These are phyloP conservation scores for Henckelia pumila DNA, from an alignment of 257 asterid genomes.

Conservation along the genomic window DNA sequence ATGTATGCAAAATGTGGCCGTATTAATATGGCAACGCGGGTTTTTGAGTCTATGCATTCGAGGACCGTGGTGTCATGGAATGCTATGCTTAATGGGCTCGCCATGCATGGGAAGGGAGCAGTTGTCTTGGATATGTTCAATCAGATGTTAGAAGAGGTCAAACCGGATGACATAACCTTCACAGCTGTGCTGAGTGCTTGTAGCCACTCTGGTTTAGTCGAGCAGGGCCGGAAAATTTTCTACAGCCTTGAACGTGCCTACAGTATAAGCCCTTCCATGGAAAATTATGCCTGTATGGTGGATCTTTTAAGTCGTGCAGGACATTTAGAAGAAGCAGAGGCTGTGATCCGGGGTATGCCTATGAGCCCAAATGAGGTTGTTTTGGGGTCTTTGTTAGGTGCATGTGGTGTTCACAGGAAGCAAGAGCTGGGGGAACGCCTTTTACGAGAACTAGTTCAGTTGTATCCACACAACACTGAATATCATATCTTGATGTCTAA, in stretches of 20 bases:
- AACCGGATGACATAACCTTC: conserved; percentile 67
- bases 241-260: conserved; percentile 38
- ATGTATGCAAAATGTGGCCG: conserved; percentile 91
- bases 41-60: conserved; percentile 40
- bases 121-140: conserved; percentile 46
- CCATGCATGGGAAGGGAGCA: conserved; percentile 79
- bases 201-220: conserved; percentile 80
- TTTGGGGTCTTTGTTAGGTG: conserved; percentile 73
- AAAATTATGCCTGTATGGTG: conserved; percentile 72
- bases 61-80: conserved; percentile 66
- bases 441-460: conserved; percentile 41
- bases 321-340: conserved; percentile 66
- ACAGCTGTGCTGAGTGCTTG: conserved; percentile 75
- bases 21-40: conserved; percentile 43
- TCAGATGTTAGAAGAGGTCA: conserved; percentile 54
- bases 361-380: conserved; percentile 80
- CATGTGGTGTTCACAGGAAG: conserved; percentile 56
- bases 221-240: conserved; percentile 61
- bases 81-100: conserved; percentile 71
- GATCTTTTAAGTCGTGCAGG: conserved; percentile 81
- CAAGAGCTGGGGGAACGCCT: conserved; percentile 53
- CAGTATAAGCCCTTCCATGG: conserved; percentile 61
- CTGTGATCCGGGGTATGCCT: conserved; percentile 54
- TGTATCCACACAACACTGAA: conserved; percentile 61
- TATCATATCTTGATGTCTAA: conserved; percentile 74